These are phyloP conservation scores for Cantharellus anzutake DNA, from an alignment of 768 basidiomycete species.

Conservation along the genomic window DNA sequence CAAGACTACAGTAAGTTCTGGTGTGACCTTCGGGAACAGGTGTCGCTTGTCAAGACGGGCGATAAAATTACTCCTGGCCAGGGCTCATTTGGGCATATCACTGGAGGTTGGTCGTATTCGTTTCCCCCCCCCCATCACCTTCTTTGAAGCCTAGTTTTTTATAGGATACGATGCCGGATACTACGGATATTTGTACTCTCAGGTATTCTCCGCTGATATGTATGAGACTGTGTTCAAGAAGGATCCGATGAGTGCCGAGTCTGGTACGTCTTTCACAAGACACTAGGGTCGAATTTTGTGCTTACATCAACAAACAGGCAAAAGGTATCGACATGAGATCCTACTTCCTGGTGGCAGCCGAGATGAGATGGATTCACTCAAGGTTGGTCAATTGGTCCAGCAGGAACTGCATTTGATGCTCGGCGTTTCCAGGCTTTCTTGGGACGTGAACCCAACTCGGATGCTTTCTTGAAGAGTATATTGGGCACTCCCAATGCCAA, in stretches of 20 bases:
- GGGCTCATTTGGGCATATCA: slow-evolving; percentile 57
- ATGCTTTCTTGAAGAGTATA: slow-evolving; percentile 52
- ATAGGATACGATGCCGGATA: slow-evolving; percentile 10
- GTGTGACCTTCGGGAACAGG: slow-evolving; percentile 48
- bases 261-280: slow-evolving; percentile 16
- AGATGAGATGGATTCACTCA: slow-evolving; percentile 63
- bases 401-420: background rate
- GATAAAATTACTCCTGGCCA: slow-evolving; percentile 47
- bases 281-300: background rate
- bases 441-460: slow-evolving; percentile 51
- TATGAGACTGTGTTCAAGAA: slow-evolving; percentile 60
- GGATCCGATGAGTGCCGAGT: slow-evolving; percentile 50
- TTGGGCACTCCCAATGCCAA: slow-evolving; percentile 21
- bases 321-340: slow-evolving; percentile 56
- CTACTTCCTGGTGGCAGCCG: slow-evolving; percentile 54
- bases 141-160: background rate
- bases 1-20: slow-evolving; percentile 64
- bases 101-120: slow-evolving; percentile 33
- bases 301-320: slow-evolving; percentile 17
- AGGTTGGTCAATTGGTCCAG: slow-evolving; percentile 22
- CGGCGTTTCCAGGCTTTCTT: slow-evolving; percentile 41
- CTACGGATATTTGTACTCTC: slow-evolving; percentile 33
- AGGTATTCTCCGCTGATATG: slow-evolving; percentile 38
- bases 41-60: slow-evolving; percentile 45
- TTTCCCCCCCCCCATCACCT: background rate